These are phyloP conservation scores for Hysterium pulicare DNA, from an alignment of 2,329 filamentous ascomycete genomes.

Conservation along the genomic window DNA sequence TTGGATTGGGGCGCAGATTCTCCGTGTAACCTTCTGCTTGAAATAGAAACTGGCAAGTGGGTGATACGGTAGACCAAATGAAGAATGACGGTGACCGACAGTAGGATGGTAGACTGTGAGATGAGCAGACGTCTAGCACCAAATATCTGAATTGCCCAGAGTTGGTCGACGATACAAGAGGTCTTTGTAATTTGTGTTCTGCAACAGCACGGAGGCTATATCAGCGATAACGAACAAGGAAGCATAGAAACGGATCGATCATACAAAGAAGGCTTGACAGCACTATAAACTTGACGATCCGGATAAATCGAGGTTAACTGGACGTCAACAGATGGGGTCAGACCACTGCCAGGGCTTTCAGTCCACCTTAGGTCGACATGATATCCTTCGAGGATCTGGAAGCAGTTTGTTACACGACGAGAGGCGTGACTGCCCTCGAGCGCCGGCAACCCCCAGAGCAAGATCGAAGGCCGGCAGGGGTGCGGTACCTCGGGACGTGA, in stretches of 20 bases:
- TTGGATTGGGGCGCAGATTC: conserved; percentile 31
- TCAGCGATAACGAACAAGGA: conserved; percentile 33
- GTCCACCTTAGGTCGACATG: conserved; percentile 35
- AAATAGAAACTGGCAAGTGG: conserved; percentile 30
- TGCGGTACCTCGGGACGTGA: conserved; percentile 41
- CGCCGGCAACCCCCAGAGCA: conserved; percentile 30
- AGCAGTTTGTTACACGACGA: conserved; percentile 37
- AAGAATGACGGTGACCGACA: conserved; percentile 24
- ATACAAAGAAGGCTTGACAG: conserved; percentile 37
- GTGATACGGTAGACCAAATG: conserved; percentile 27
- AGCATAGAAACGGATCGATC: conserved; percentile 36
- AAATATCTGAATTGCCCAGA: conserved; percentile 25
- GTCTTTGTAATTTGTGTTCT: conserved; percentile 31
- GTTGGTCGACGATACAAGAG: conserved; percentile 24
- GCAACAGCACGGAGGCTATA: conserved; percentile 35
- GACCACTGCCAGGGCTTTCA: conserved; percentile 32
- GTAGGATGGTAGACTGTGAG: conserved; percentile 18
- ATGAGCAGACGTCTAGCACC: conserved; percentile 26
- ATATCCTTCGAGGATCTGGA: conserved; percentile 39
- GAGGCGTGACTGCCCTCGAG: conserved; percentile 37
- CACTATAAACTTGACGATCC: conserved; percentile 38
- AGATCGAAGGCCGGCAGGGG: conserved; percentile 32
- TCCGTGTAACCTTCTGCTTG: conserved; percentile 29
- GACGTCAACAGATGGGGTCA: conserved; percentile 33
- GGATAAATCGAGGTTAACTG: conserved; percentile 41